Percentiles rank a stretch among this genome's conserved stretches.
Evolutionary conservation across 164 flowering plant genomes (phyloP).

Genomic region (Annona squamosa): DNA sequence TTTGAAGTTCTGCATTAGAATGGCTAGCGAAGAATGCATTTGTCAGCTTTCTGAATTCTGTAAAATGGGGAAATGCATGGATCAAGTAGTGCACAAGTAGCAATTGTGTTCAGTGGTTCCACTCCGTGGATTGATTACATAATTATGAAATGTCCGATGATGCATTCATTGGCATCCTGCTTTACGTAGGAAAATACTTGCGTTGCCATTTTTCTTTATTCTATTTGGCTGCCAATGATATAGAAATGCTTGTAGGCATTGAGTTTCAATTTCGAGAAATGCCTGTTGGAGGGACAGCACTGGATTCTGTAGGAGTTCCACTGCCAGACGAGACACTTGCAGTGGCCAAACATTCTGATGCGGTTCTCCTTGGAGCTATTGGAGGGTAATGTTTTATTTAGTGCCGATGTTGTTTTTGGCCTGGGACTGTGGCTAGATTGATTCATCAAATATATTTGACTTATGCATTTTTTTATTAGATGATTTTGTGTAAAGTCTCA

Average conservation of each 20-base stretch:
- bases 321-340: conserved; percentile 88
- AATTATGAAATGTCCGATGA: too few species aligned
- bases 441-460: background rate
- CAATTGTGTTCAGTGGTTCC: too few species aligned
- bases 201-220: too few species aligned
- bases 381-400: conserved; percentile 58
- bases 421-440: background rate
- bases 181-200: too few species aligned
- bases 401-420: background rate
- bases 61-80: too few species aligned
- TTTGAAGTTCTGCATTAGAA: too few species aligned
- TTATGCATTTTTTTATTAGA: background rate
- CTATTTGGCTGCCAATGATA: background rate
- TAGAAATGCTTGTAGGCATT: conserved; percentile 38
- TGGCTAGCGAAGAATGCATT: too few species aligned
- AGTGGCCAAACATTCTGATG: conserved; percentile 70
- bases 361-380: conserved; percentile 94
- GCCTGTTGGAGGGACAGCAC: conserved; percentile 87
- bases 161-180: too few species aligned
- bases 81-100: too few species aligned
- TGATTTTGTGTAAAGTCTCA: background rate
- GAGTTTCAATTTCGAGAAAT: conserved; percentile 66
- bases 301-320: conserved; percentile 86
- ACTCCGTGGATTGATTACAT: too few species aligned
- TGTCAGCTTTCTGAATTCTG: too few species aligned